Evolutionary conservation across 192 early-diverging fungal species (phyloP), one percentile per base, ranked within the genome.

Genomic region (Backusella liffmaniae): DNA sequence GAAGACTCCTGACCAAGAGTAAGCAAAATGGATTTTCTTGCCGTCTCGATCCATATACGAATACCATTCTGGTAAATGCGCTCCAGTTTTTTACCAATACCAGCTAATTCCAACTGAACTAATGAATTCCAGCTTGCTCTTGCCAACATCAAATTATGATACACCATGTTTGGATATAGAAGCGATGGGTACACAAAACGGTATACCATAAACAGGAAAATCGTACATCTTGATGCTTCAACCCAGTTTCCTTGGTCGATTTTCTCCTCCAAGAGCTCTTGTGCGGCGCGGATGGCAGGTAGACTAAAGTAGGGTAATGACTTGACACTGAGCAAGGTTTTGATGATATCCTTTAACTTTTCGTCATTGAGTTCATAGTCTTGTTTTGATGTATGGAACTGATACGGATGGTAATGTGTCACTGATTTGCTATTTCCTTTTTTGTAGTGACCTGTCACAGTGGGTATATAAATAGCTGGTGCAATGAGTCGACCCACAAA

Each of bases 41-140:
- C 79, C 1, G 76, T 32, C 4, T 73, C 18, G n/a, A 80, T 80
- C 79, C 79, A 80, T 36, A 69, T 71, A 7, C 46, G 44, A 13
- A 76, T 39, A 44, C 74, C 74, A 1, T 72, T 42, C 23, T 73
- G 29, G 59, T 73, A 80, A 16, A 76, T 72, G 7, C 59, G 36
- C 21, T 80, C 79, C 30, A 75, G 8, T 6, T 76, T 75, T 4
- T 70, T 70, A 34, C 75, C 75, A 29, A 80, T 76, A 4, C 79
- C 79, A 23, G 79, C 69, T 2, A 80, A 51, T 72, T 80, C 79
- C 32, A 80, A 26, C 23, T 80, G 79, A 3, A 80, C 79, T 46
- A 80, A 35, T 4, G 70, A 72, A 16, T 80, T 80, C 79, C 79
- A 80, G 35, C 65, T 66, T 12, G 79, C 71, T 39, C 71, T 75